Evolutionary conservation across 2,329 filamentous ascomycete species (phyloP).

Genomic region (Pestalotiopsis sp.): DNA sequence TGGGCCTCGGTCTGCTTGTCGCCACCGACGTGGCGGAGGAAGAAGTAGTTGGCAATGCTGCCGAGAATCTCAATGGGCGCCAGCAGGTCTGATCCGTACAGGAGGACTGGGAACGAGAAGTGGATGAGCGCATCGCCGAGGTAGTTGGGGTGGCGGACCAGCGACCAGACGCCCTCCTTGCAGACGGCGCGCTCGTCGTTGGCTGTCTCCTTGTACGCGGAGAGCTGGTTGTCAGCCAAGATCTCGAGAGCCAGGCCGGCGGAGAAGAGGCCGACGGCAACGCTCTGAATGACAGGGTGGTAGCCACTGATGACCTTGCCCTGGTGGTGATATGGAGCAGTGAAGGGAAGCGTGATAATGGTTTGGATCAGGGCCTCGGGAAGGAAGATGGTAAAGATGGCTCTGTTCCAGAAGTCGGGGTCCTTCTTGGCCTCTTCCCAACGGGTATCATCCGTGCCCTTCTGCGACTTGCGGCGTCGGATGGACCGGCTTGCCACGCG

Average conservation of each 20-base stretch:
- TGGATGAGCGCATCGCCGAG: conserved; percentile 63
- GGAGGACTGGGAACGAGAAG: conserved; percentile 58
- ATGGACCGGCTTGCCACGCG: conserved; percentile 52
- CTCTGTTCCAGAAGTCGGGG: conserved; percentile 59
- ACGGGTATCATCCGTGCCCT: conserved; percentile 55
- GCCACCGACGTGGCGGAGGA: conserved; percentile 58
- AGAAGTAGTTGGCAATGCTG: conserved; percentile 59
- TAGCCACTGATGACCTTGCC: conserved; percentile 34
- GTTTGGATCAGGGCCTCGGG: conserved; percentile 61
- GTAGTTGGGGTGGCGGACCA: conserved; percentile 66
- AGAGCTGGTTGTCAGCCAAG: conserved; percentile 59
- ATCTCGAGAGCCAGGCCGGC: conserved; percentile 59
- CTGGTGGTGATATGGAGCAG: conserved; percentile 50
- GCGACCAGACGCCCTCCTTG: conserved; percentile 62
- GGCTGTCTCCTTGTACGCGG: conserved; percentile 45
- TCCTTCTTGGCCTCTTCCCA: conserved; percentile 55
- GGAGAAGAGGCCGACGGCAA: conserved; percentile 57
- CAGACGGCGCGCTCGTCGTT: conserved; percentile 42
- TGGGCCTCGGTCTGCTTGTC: conserved; percentile 56
- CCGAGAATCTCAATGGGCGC: conserved; percentile 57
- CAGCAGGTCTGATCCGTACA: conserved; percentile 57
- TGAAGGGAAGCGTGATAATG: conserved; percentile 59
- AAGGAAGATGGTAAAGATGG: conserved; percentile 55
- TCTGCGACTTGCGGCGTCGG: conserved; percentile 30
- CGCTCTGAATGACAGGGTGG: conserved; percentile 36